Percentiles rank a stretch among this genome's conserved stretches.
These are phyloP conservation scores for Eutrema heterophyllum DNA, from an alignment of 345 rosid species.

Conservation along the genomic window DNA sequence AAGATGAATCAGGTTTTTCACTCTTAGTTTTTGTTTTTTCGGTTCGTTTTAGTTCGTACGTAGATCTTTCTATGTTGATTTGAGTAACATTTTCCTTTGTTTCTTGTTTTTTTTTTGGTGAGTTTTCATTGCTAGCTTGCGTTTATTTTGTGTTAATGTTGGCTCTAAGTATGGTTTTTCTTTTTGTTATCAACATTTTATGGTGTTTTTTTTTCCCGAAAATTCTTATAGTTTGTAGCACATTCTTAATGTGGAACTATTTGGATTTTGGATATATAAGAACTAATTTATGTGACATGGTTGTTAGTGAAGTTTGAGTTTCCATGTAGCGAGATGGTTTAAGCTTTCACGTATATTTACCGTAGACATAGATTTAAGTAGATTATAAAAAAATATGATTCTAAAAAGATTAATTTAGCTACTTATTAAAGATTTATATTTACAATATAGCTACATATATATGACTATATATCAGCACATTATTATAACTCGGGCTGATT, in stretches of 20 bases:
- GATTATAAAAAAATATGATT: background rate
- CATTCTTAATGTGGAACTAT: background rate
- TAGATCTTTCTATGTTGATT: conserved; percentile 20
- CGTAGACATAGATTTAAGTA: background rate
- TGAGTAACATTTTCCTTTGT: conserved; percentile 15
- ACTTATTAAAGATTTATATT: background rate
- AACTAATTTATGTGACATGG: background rate
- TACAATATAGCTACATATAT: background rate
- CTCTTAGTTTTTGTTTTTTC: background rate
- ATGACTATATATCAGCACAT: background rate
- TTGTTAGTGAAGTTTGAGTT: background rate
- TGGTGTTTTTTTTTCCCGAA: conserved; percentile 1
- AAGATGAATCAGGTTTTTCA: conserved; percentile 17
- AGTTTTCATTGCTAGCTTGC: conserved; percentile 11
- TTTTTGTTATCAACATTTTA: conserved; percentile 11
- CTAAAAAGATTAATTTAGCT: background rate
- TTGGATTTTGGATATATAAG: background rate
- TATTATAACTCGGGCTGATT: background rate
- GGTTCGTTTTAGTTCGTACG: background rate
- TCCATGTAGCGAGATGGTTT: background rate
- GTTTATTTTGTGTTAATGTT: background rate
- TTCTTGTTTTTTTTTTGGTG: background rate
- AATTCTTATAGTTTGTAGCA: background rate
- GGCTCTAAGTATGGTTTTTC: background rate
- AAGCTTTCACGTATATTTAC: background rate